A percentile compares a stretch with the other conserved stretches of the same genome.
phyloP scores from a whole-genome alignment of 1,284 basidiomycete genomes.

The Thelephora terrestris region DNA sequence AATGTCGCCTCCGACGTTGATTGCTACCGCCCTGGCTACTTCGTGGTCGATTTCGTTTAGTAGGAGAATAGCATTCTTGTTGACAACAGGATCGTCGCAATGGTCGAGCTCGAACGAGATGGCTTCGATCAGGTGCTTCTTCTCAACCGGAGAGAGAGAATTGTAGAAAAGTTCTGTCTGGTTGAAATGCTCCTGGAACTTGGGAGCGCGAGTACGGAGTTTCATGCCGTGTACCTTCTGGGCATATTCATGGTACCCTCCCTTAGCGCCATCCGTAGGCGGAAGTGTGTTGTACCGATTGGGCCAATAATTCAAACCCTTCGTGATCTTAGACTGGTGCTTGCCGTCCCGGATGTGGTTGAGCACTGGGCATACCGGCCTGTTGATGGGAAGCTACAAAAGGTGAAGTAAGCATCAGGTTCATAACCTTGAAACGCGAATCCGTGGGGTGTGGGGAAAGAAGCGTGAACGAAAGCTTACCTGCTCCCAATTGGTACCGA shows the following conservation, averaged over 20 bases:
- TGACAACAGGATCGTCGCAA: constrained; percentile 65
- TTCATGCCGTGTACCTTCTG: constrained; percentile 53
- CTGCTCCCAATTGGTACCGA: constrained; percentile 68
- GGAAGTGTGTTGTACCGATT: constrained; percentile 52
- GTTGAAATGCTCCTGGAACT: constrained; percentile 65
- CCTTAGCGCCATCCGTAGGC: constrained; percentile 37
- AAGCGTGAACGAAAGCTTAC: constrained; percentile 19
- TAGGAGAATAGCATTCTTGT: constrained; percentile 51
- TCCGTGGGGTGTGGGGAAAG: neutral
- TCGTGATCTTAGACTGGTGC: constrained; percentile 47
- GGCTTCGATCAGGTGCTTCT: constrained; percentile 53
- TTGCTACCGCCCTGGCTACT: constrained; percentile 56
- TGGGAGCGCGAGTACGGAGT: constrained; percentile 54
- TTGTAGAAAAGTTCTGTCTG: constrained; percentile 76
- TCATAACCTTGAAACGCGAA: neutral
- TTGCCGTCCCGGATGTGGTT: constrained; percentile 65
- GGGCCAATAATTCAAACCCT: constrained; percentile 66
- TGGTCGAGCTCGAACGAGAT: constrained; percentile 74
- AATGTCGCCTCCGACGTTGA: constrained; percentile 48
- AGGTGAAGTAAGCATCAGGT: neutral
- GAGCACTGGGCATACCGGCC: constrained; percentile 71
- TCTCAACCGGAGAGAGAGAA: constrained; percentile 58
- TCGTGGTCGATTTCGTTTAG: constrained; percentile 63
- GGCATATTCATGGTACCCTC: constrained; percentile 50
- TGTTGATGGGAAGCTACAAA: constrained; percentile 64